phyloP scores from a whole-genome alignment of 2,329 filamentous ascomycete species.

The Cladophialophora chaetospira region DNA sequence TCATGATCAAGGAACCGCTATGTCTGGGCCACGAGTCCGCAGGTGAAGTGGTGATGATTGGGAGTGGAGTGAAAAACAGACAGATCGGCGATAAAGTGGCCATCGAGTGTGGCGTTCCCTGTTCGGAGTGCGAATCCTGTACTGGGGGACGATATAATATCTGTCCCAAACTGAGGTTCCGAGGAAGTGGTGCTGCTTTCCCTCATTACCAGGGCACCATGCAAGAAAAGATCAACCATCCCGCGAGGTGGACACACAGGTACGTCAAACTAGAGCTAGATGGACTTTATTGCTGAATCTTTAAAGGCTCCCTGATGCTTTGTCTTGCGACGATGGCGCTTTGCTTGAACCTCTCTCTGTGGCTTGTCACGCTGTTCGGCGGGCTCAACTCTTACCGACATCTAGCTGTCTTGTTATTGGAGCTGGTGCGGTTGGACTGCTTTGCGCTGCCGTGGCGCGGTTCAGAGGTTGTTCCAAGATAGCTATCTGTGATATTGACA shows the following conservation, averaged over 20 bases:
- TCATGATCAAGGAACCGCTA: conserved; percentile 64
- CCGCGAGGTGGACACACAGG: conserved; percentile 59
- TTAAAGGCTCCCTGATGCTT: conserved; percentile 51
- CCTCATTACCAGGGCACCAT: conserved; percentile 64
- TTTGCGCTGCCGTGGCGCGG: background rate
- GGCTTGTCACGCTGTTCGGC: conserved; percentile 60
- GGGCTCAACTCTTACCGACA: conserved; percentile 60
- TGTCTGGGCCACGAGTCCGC: conserved; percentile 68
- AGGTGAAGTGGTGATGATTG: conserved; percentile 60
- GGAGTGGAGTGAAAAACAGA: conserved; percentile 57
- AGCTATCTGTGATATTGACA: background rate
- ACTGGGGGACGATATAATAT: conserved; percentile 65
- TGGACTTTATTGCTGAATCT: background rate
- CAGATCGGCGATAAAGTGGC: conserved; percentile 65
- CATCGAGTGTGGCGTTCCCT: conserved; percentile 67
- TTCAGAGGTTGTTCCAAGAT: background rate
- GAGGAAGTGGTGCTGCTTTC: conserved; percentile 48
- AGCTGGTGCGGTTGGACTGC: background rate
- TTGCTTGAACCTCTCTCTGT: conserved; percentile 66
- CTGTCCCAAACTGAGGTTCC: conserved; percentile 63
- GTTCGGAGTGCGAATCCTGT: conserved; percentile 62
- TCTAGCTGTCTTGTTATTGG: conserved; percentile 27
- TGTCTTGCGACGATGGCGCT: conserved; percentile 61
- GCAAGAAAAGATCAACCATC: conserved; percentile 63
- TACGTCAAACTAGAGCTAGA: conserved; percentile 27